Percentiles rank a stretch among this genome's conserved stretches.
Conservation (phyloP, 2,329 filamentous ascomycete species). For the Calonectria hawksworthii region DNA sequence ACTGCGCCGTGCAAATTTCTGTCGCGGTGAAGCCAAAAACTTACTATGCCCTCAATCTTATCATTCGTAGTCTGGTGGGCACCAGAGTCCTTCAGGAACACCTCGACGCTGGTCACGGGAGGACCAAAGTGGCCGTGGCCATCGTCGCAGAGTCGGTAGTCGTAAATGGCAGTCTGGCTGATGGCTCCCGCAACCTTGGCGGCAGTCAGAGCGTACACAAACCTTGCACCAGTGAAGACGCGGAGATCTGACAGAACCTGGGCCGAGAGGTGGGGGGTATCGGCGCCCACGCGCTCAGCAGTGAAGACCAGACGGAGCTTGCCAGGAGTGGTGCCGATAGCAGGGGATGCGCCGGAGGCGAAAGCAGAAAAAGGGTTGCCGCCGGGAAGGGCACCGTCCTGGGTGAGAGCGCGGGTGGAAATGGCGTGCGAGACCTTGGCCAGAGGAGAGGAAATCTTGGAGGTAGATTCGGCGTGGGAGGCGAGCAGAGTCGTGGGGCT, state of each 20-base stretch:
- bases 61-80: conserved; percentile 75
- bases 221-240: conserved; percentile 82
- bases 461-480: conserved; percentile 73
- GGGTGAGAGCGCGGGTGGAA: conserved; percentile 76
- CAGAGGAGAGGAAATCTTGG: conserved; percentile 72
- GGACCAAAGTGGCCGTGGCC: conserved; percentile 79
- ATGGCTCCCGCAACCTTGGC: conserved; percentile 89
- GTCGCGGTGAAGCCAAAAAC: conserved; percentile 41
- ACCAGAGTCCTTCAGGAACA: conserved; percentile 77
- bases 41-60: conserved; percentile 73
- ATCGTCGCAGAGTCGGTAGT: conserved; percentile 76
- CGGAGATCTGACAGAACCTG: conserved; percentile 83
- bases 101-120: conserved; percentile 83
- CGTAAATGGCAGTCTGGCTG: conserved; percentile 88
- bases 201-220: conserved; percentile 88
- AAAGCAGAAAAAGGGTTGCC: conserved; percentile 65
- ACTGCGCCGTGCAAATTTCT: not conserved
- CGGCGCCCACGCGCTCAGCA: conserved; percentile 78
- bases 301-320: conserved; percentile 87
- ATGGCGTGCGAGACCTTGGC: conserved; percentile 79
- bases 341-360: conserved; percentile 69
- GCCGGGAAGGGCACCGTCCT: conserved; percentile 79
- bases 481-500: conserved; percentile 80
- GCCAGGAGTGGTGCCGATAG: conserved; percentile 73
- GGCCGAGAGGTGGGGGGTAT: conserved; percentile 75